Conservation (phyloP, 2,329 filamentous ascomycete species). For the Teratosphaeria zuluensis region DNA sequence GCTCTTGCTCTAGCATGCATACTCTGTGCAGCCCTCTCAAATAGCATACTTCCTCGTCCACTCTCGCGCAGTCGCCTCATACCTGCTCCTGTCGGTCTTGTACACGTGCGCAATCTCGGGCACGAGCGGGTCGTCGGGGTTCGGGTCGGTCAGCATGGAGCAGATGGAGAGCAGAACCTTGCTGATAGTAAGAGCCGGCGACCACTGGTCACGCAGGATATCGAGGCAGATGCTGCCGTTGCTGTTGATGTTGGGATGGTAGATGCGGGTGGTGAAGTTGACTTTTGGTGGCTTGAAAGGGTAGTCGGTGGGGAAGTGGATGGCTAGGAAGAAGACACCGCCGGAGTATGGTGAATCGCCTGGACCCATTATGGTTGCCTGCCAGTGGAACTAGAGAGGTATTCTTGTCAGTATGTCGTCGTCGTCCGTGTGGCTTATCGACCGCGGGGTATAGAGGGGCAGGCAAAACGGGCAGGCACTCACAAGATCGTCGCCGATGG, state of each 20-base stretch:
- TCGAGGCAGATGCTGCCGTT: conserved; percentile 99
- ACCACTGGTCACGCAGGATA: conserved; percentile 98
- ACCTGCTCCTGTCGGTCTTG: conserved; percentile 94
- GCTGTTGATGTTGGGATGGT: conserved; percentile 99
- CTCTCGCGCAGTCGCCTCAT: conserved; percentile 92
- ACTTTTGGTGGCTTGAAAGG: conserved; percentile 99
- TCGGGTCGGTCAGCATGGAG: conserved; percentile 99
- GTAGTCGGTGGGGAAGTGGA: conserved; percentile 99
- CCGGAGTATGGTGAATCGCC: conserved; percentile 95
- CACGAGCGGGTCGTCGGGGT: conserved; percentile 96
- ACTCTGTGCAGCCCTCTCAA: conserved; percentile 30
- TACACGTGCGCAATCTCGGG: conserved; percentile 99
- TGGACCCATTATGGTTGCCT: conserved; percentile 99
- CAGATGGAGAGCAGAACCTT: conserved; percentile 99
- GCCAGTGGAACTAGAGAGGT: conserved; percentile 83
- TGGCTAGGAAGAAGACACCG: conserved; percentile 97
- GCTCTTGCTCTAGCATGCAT: neutral
- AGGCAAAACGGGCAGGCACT: conserved; percentile 30
- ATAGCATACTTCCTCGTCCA: conserved; percentile 99
- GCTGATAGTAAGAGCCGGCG: conserved; percentile 92
- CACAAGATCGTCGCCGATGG: conserved; percentile 96
- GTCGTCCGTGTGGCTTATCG: neutral
- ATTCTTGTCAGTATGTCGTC: neutral
- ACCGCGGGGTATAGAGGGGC: conserved; percentile 5
- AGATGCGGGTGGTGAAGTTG: conserved; percentile 99